Conservation (phyloP, 139 green algal genomes). For the Astrephomene gubernaculifera region DNA sequence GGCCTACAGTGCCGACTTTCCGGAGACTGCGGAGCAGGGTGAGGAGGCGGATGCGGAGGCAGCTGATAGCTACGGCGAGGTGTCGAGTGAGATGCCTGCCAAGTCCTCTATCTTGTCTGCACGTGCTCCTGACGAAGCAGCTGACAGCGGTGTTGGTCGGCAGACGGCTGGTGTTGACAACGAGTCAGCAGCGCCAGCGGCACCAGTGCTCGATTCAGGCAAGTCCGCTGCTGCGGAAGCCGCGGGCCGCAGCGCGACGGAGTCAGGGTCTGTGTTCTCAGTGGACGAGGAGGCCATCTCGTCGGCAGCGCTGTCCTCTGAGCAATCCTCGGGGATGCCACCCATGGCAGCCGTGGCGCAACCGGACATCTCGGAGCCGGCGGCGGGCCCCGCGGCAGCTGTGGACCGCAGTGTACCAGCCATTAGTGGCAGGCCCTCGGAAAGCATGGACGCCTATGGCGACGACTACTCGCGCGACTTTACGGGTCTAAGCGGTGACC, state of each 20-base stretch:
- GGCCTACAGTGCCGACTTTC: slow-evolving; percentile 26
- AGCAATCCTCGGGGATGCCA: neutral
- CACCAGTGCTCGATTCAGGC: no score
- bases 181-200: no score
- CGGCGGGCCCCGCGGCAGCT: neutral
- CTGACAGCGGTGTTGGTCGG: no score
- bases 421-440: no score
- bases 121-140: no score
- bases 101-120: no score
- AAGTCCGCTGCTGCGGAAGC: no score
- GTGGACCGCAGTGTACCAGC: no score
- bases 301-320: neutral
- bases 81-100: no score
- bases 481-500: neutral
- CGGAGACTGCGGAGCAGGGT: neutral
- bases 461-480: slow-evolving; percentile 27
- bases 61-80: no score
- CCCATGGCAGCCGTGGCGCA: neutral
- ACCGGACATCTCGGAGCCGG: neutral
- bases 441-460: neutral
- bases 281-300: slow-evolving; percentile 3
- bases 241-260: no score
- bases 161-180: no score
- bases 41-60: neutral
- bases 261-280: slow-evolving; percentile 19